Conservation (phyloP, 345 rosid genomes). For the Syzygium aqueum region DNA sequence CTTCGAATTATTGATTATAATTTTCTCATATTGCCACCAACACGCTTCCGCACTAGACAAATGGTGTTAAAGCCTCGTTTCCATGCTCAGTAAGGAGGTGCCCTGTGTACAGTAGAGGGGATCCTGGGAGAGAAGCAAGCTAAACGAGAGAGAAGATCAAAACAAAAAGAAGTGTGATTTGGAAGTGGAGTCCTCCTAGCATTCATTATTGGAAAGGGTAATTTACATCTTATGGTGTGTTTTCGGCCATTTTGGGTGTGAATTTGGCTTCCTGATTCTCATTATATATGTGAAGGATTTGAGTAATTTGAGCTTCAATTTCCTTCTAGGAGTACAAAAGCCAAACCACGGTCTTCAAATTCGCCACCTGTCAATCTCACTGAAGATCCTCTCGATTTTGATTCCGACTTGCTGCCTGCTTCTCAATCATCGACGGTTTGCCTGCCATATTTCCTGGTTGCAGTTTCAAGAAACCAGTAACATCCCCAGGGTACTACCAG, state of each 20-base stretch:
- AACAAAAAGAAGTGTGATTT: background rate
- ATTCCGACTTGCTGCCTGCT: background rate
- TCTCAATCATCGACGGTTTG: background rate
- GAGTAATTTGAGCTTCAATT: background rate
- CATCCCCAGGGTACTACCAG: background rate
- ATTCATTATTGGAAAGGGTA: no score
- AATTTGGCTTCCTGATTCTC: no score
- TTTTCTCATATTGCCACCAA: background rate
- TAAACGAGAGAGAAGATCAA: background rate
- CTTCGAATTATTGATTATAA: background rate
- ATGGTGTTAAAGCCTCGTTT: background rate
- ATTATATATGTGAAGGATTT: background rate
- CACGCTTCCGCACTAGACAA: rapidly evolving
- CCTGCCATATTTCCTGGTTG: background rate
- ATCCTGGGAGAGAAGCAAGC: background rate
- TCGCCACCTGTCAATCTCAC: background rate
- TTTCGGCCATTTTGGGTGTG: no score
- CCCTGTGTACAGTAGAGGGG: background rate
- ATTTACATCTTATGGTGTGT: no score
- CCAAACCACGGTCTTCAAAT: background rate
- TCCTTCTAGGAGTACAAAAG: background rate
- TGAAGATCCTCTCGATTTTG: background rate
- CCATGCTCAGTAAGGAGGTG: background rate
- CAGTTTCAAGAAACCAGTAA: background rate
- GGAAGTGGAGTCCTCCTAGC: background rate